Percentiles rank a stretch among this genome's conserved stretches.
phyloP scores from a whole-genome alignment of 2,329 filamentous ascomycete genomes.

The Penicillium nordicum region DNA sequence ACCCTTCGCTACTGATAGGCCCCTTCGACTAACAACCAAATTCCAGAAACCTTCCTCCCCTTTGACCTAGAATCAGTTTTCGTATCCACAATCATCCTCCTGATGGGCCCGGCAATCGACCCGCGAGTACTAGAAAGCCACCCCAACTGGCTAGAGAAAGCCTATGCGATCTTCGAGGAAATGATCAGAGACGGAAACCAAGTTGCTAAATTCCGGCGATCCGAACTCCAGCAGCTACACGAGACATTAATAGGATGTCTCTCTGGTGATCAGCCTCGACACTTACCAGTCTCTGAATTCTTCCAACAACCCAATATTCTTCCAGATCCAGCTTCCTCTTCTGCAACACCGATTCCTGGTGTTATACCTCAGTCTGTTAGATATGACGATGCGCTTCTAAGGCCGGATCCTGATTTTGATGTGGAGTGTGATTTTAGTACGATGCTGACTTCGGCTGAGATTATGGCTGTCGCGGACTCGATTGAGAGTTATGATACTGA shows the following conservation, averaged over 20 bases:
- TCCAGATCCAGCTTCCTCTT: slow-evolving; percentile 1
- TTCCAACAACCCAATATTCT: slow-evolving; percentile 11
- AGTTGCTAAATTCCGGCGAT: slow-evolving; percentile 45
- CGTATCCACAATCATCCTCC: slow-evolving; percentile 43
- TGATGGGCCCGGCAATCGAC: slow-evolving; percentile 41
- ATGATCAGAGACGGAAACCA: slow-evolving; percentile 48
- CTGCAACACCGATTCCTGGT: slow-evolving; percentile 13
- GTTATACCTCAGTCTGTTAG: slow-evolving; percentile 7
- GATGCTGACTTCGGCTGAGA: slow-evolving; percentile 44
- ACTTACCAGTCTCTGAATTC: slow-evolving; percentile 12
- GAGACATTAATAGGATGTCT: slow-evolving; percentile 34
- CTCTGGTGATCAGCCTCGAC: slow-evolving; percentile 14
- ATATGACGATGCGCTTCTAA: slow-evolving; percentile 14
- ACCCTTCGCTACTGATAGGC: neutral
- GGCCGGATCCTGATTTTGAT: slow-evolving; percentile 10
- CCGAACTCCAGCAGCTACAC: slow-evolving; percentile 44
- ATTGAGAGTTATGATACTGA: slow-evolving; percentile 47
- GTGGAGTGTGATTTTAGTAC: slow-evolving; percentile 12
- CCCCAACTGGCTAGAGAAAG: slow-evolving; percentile 41
- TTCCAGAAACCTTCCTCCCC: slow-evolving; percentile 48
- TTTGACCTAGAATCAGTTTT: slow-evolving; percentile 49
- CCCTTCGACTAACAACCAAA: neutral
- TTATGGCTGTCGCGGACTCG: slow-evolving; percentile 49
- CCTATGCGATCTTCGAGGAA: slow-evolving; percentile 46
- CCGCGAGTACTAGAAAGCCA: slow-evolving; percentile 35